Percentiles rank a stretch among this genome's conserved stretches.
phyloP scores from a whole-genome alignment of 306 rosid genomes.

The Pterocarpus santalinus region DNA sequence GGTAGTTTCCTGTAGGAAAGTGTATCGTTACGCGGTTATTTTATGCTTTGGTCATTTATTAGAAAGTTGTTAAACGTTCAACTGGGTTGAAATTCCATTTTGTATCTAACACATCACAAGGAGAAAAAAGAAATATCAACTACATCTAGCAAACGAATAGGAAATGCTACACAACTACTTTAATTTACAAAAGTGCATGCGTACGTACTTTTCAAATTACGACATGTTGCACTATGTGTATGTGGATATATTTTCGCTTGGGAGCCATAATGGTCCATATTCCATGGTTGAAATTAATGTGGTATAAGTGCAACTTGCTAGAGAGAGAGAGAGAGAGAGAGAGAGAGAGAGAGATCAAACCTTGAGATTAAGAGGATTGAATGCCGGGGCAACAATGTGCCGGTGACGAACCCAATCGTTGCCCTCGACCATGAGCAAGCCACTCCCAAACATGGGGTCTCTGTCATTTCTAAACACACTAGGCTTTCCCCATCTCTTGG shows the following conservation, averaged over 20 bases:
- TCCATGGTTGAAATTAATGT: neutral
- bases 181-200: neutral
- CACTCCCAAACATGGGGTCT: conserved; percentile 86
- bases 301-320: neutral
- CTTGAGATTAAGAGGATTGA: conserved; percentile 76
- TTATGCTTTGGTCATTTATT: neutral
- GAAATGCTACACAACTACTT: neutral
- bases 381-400: conserved; percentile 78
- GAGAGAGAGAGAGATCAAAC: conserved; percentile 37
- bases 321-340: neutral
- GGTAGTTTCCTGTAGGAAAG: neutral
- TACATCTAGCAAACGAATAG: neutral
- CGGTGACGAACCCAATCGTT: conserved; percentile 86
- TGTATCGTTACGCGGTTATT: neutral
- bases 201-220: conserved; percentile 21
- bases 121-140: no score
- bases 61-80: conserved; percentile 11
- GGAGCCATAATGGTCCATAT: neutral
- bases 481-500: conserved; percentile 87
- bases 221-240: neutral
- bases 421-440: conserved; percentile 82
- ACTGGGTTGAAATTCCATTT: neutral
- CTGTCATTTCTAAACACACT: conserved; percentile 77
- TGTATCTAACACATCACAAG: neutral
- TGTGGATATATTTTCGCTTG: neutral